Evolutionary conservation across 2,329 filamentous ascomycete genomes (phyloP).

Genomic region (Colletotrichum sansevieriae): DNA sequence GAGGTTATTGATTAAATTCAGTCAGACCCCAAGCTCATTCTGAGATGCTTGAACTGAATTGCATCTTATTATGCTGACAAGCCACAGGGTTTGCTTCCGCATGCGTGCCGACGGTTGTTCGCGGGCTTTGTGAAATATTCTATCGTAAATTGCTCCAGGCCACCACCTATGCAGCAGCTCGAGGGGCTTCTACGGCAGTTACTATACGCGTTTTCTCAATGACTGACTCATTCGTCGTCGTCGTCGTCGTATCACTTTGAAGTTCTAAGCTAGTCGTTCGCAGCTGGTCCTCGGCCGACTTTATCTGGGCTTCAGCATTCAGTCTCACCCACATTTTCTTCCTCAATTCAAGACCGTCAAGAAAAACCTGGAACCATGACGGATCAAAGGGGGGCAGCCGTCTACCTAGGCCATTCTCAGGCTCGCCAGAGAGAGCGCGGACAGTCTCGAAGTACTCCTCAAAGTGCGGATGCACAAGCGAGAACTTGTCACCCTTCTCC

Average conservation of each 20-base stretch:
- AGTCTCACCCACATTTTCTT: conserved; percentile 69
- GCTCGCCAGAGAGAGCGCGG: conserved; percentile 62
- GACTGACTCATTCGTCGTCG: background rate
- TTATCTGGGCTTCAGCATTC: conserved; percentile 52
- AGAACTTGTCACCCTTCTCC: conserved; percentile 69
- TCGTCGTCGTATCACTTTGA: background rate
- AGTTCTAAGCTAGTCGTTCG: background rate
- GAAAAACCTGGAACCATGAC: conserved; percentile 64
- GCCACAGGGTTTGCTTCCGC: no score
- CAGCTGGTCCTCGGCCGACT: conserved; percentile 1
- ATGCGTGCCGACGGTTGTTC: no score
- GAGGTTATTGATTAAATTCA: no score
- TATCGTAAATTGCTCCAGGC: no score
- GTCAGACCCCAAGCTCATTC: background rate
- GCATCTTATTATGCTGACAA: no score
- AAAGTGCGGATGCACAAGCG: conserved; percentile 71
- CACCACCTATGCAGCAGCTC: conserved; percentile 17
- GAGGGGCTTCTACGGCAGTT: conserved; percentile 14
- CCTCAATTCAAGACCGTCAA: conserved; percentile 66
- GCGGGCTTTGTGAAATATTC: no score
- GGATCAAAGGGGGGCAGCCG: conserved; percentile 58
- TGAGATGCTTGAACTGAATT: no score
- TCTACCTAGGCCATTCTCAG: conserved; percentile 57
- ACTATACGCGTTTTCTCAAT: conserved; percentile 21
- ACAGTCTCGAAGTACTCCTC: conserved; percentile 74